A percentile compares a stretch with the other conserved stretches of the same genome.
phyloP scores from a whole-genome alignment of 148 eudicot species.

The Nepenthes gracilis region DNA sequence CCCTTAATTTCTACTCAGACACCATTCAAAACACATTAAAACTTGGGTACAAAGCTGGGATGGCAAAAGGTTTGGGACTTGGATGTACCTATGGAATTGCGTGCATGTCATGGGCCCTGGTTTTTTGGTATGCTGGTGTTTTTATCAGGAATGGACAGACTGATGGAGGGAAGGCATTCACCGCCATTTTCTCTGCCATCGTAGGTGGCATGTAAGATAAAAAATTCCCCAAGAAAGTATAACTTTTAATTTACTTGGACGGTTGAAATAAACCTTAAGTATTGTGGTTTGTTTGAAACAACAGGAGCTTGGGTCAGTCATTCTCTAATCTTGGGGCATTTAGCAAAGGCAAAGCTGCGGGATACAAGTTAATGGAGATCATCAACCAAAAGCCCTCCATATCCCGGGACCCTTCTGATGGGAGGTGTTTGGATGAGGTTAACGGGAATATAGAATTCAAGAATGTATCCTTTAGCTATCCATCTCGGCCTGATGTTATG shows the following conservation, averaged over 20 bases:
- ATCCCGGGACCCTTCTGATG: slow-evolving; percentile 46
- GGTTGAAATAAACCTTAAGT: background rate
- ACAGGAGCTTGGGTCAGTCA: slow-evolving; percentile 99
- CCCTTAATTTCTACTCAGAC: slow-evolving; percentile 83
- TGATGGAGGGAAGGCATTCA: slow-evolving; percentile 98
- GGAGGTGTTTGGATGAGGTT: slow-evolving; percentile 65
- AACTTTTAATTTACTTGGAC: too few species aligned
- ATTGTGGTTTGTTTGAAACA: slow-evolving; percentile 1
- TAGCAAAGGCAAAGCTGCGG: slow-evolving; percentile 98
- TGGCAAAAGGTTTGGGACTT: slow-evolving; percentile 97
- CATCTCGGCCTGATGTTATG: slow-evolving; percentile 93
- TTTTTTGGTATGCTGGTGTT: slow-evolving; percentile 99
- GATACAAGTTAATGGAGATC: slow-evolving; percentile 93
- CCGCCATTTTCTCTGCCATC: slow-evolving; percentile 97
- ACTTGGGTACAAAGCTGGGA: slow-evolving; percentile 98
- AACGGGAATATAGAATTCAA: slow-evolving; percentile 90
- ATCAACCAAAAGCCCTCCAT: slow-evolving; percentile 88
- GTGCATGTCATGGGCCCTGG: slow-evolving; percentile 99
- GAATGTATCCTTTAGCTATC: slow-evolving; percentile 83
- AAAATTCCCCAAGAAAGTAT: background rate
- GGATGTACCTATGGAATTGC: slow-evolving; percentile 99
- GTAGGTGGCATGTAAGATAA: slow-evolving; percentile 97
- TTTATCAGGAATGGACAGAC: slow-evolving; percentile 96
- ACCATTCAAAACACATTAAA: slow-evolving; percentile 86
- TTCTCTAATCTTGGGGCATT: slow-evolving; percentile 98